Evolutionary conservation across 495 filamentous ascomycete species (phyloP).

Genomic region (Hypoxylon intermedium): DNA sequence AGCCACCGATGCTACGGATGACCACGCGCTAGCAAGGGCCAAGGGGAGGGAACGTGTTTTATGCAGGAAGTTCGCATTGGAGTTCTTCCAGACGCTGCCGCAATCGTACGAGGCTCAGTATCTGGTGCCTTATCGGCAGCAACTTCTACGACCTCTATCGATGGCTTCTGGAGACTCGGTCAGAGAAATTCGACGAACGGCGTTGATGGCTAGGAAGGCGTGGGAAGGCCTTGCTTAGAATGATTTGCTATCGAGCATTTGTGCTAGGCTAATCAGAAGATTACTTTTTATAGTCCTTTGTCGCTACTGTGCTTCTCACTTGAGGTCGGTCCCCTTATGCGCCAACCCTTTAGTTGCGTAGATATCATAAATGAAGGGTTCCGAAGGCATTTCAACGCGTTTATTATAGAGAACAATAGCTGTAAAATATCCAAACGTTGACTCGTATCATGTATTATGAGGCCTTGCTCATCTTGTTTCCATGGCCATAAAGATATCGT

Average conservation of each 20-base stretch:
- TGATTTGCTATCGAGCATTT: background rate
- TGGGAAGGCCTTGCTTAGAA: constrained; percentile 46
- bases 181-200: constrained; percentile 51
- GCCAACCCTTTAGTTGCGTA: too few relatives aligned
- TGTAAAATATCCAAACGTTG: too few relatives aligned
- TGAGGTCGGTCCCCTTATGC: too few relatives aligned
- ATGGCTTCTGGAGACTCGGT: constrained; percentile 54
- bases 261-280: too few relatives aligned
- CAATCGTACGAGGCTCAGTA: constrained; percentile 49
- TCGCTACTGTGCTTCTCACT: too few relatives aligned
- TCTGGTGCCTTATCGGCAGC: constrained; percentile 43
- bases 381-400: too few relatives aligned
- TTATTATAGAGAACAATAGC: too few relatives aligned
- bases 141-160: constrained; percentile 50
- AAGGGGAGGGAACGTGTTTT: constrained; percentile 12
- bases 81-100: constrained; percentile 50
- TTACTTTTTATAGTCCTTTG: too few relatives aligned
- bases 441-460: too few relatives aligned
- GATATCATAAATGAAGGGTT: too few relatives aligned
- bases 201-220: constrained; percentile 48
- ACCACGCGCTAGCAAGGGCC: background rate
- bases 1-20: background rate
- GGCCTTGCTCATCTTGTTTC: too few relatives aligned
- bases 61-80: constrained; percentile 48
- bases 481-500: too few relatives aligned